These are phyloP conservation scores for Cryomyces minteri DNA, from an alignment of 495 filamentous ascomycete genomes.

Conservation along the genomic window DNA sequence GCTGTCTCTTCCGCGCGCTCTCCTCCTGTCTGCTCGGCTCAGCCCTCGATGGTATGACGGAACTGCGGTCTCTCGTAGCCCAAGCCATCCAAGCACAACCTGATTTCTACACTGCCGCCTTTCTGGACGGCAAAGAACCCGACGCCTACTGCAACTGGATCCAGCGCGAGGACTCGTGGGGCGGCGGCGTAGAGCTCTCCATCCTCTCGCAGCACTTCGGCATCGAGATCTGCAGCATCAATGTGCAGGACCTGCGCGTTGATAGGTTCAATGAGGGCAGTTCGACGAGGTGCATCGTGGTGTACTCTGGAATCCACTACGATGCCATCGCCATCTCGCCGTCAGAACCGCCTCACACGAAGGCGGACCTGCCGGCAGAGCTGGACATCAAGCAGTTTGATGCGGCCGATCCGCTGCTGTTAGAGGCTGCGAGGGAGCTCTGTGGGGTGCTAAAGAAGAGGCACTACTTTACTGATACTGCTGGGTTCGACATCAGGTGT, in stretches of 20 bases:
- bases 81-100: constrained; percentile 56
- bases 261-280: constrained; percentile 72
- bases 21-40: constrained; percentile 54
- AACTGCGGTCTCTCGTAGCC: constrained; percentile 70
- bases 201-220: constrained; percentile 75
- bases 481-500: constrained; percentile 65
- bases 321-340: constrained; percentile 71
- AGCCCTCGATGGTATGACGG: constrained; percentile 47
- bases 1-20: constrained; percentile 83
- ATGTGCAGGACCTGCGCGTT: constrained; percentile 47
- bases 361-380: constrained; percentile 41
- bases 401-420: constrained; percentile 43
- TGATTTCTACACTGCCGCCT: constrained; percentile 48
- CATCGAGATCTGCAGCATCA: constrained; percentile 72
- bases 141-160: constrained; percentile 77
- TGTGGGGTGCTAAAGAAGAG: constrained; percentile 48
- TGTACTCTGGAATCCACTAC: constrained; percentile 93
- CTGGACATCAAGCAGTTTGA: constrained; percentile 69
- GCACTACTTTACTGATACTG: constrained; percentile 86
- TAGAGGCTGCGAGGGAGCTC: constrained; percentile 50
- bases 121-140: constrained; percentile 51
- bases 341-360: constrained; percentile 35
- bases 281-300: constrained; percentile 52
- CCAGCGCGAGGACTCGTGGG: constrained; percentile 65
- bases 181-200: constrained; percentile 75